Percentiles rank a stretch among this genome's conserved stretches.
Conservation (phyloP, 148 eudicot genomes). For the Gaultheria prostrata region DNA sequence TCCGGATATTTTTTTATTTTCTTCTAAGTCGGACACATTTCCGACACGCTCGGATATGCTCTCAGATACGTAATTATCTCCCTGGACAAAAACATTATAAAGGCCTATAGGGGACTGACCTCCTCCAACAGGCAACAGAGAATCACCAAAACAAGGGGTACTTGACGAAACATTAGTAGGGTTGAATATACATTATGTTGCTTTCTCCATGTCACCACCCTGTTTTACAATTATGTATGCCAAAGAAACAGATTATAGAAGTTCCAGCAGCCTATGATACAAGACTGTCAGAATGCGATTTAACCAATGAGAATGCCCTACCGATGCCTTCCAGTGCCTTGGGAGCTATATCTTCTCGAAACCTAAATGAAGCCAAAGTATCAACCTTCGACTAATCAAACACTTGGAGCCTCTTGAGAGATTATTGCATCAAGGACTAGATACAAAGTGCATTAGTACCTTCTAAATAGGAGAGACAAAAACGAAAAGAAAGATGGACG, state of each 20-base stretch:
- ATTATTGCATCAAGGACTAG: slow-evolving; percentile 84
- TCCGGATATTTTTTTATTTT: no score
- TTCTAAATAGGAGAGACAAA: neutral
- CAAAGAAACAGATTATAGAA: neutral
- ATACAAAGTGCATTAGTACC: slow-evolving; percentile 5
- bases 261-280: neutral
- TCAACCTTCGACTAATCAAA: slow-evolving; percentile 71
- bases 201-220: no score
- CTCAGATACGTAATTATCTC: no score
- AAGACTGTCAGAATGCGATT: no score
- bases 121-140: slow-evolving; percentile 71
- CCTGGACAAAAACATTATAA: neutral
- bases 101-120: slow-evolving; percentile 53
- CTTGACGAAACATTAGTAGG: slow-evolving; percentile 62
- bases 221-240: slow-evolving; percentile 12
- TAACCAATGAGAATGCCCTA: no score
- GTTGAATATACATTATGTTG: no score
- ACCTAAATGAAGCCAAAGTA: slow-evolving; percentile 70
- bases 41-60: no score
- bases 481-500: no score
- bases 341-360: slow-evolving; percentile 68
- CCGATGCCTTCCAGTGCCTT: slow-evolving; percentile 38
- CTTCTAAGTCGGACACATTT: no score
- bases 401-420: slow-evolving; percentile 35
- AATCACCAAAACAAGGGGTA: slow-evolving; percentile 32